Evolutionary conservation across 176 grass and related monocot species (phyloP), one percentile per base, ranked within the genome.

Genomic region (Phragmites australis): DNA sequence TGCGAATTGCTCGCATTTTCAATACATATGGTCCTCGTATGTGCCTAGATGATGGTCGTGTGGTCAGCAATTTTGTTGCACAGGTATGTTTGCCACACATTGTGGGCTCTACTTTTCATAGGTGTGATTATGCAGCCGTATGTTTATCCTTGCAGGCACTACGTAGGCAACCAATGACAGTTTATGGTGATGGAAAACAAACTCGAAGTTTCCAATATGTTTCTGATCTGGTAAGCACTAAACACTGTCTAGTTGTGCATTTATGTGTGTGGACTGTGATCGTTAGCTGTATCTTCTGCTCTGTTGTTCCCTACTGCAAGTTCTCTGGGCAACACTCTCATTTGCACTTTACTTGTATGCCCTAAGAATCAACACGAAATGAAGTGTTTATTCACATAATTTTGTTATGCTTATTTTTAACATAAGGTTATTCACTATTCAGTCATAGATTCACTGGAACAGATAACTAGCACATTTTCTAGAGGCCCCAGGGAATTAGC

Each of bases 11-110:
- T 69, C 87, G 94, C 18, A 97, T 97, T 71, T 97, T 97, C 87
- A 97, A 97, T 78, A 97, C 94, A 48, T 94, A 97, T 81, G 94
- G 94, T 18, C 94, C 94, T 49, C 91, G 94, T 31, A 97, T 97
- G 91, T 93, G 89, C 89, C 88, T 97, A 53, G 94, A 97, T 86
- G 94, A 97, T 86, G 91, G 94, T 0, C 94, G 91, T 8, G 94
- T 97, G 25, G 94, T 97, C 21, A 94, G 94, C 89, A 97, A 97
- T 88, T 97, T 97, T 84, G 91, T 97, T 76, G 94, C 91, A 44
- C 94, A 97, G 91, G 94, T 89, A 42, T 74, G 85, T 58, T 63
- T 50, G n/a, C 27, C 17, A 66, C 19, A 65, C 79, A 76, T 54
- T 63, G 25, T 82, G 14, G 34, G 15, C 32, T 58, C 12, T 53